These are phyloP conservation scores for Xerocomus brunneocitrinus DNA, from an alignment of 768 basidiomycete genomes.

Conservation along the genomic window DNA sequence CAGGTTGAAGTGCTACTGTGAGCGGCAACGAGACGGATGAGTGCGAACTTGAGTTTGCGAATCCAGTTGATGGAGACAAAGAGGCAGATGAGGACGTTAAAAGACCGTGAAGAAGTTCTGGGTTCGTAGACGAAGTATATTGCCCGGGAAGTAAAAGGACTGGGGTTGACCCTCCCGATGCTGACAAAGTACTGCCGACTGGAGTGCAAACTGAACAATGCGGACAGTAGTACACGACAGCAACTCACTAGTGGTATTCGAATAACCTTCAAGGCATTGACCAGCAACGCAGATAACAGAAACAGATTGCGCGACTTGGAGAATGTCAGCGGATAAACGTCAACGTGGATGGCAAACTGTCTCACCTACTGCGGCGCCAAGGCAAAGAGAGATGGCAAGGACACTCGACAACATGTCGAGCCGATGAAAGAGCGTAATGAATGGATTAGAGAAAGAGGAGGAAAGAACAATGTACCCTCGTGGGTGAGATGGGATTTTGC, in stretches of 20 bases:
- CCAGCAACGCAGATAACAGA: conserved; percentile 81
- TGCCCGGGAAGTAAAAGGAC: conserved; percentile 72
- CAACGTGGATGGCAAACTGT: not conserved
- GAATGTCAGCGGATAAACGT: not conserved
- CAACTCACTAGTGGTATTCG: conserved; percentile 64
- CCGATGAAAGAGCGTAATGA: conserved; percentile 23
- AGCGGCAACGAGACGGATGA: conserved; percentile 58
- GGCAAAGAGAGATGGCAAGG: conserved; percentile 33
- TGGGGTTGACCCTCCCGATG: conserved; percentile 46
- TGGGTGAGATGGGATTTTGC: conserved; percentile 1
- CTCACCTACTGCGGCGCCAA: conserved; percentile 39
- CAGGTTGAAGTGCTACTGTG: conserved; percentile 60
- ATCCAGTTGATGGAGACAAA: conserved; percentile 57
- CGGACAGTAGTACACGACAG: conserved; percentile 1
- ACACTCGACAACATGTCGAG: conserved; percentile 39
- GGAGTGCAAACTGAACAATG: conserved; percentile 9
- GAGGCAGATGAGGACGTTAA: conserved; percentile 63
- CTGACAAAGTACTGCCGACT: conserved; percentile 71
- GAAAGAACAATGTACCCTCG: conserved; percentile 23
- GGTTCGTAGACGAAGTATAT: conserved; percentile 68
- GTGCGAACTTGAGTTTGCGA: conserved; percentile 48
- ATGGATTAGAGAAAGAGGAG: conserved; percentile 11
- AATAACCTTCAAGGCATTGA: conserved; percentile 79
- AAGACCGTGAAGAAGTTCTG: conserved; percentile 63
- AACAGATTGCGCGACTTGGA: conserved; percentile 51